Percentiles rank a stretch among this genome's conserved stretches.
These are phyloP conservation scores for Colletotrichum tabaci DNA, from an alignment of 2,329 filamentous ascomycete species.

Conservation along the genomic window DNA sequence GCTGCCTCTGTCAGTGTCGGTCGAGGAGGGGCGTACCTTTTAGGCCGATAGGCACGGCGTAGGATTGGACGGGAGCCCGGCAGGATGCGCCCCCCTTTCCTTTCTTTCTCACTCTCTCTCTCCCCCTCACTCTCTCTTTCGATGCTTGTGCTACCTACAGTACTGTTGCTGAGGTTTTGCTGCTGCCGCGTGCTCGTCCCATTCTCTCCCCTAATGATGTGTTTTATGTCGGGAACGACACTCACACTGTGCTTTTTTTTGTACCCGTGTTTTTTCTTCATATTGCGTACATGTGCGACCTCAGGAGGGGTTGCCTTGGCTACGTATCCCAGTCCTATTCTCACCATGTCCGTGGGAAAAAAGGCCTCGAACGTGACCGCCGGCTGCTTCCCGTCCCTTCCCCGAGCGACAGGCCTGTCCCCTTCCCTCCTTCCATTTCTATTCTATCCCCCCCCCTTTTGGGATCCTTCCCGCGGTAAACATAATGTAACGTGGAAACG, in stretches of 20 bases:
- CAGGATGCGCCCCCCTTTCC: background rate
- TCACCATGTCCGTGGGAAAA: background rate
- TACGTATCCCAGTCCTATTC: background rate
- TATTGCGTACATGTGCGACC: no score
- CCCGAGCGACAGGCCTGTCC: background rate
- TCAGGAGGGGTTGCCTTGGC: no score
- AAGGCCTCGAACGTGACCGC: background rate
- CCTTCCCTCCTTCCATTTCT: no score
- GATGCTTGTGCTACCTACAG: no score
- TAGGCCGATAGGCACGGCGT: background rate
- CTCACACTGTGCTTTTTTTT: no score
- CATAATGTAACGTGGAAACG: background rate
- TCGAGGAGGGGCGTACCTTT: background rate
- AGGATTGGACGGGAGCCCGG: background rate
- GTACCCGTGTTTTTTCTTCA: no score
- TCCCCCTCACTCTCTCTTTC: no score
- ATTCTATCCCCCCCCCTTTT: background rate
- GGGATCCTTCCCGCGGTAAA: background rate
- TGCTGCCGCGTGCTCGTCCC: background rate
- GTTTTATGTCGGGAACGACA: no score
- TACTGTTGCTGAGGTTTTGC: background rate
- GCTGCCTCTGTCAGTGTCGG: background rate
- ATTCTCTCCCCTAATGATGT: no score
- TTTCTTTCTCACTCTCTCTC: no score
- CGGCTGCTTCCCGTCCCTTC: slow-evolving; percentile 4